A percentile compares a stretch with the other conserved stretches of the same genome.
phyloP scores from a whole-genome alignment of 768 basidiomycete species.

The Russula compacta region DNA sequence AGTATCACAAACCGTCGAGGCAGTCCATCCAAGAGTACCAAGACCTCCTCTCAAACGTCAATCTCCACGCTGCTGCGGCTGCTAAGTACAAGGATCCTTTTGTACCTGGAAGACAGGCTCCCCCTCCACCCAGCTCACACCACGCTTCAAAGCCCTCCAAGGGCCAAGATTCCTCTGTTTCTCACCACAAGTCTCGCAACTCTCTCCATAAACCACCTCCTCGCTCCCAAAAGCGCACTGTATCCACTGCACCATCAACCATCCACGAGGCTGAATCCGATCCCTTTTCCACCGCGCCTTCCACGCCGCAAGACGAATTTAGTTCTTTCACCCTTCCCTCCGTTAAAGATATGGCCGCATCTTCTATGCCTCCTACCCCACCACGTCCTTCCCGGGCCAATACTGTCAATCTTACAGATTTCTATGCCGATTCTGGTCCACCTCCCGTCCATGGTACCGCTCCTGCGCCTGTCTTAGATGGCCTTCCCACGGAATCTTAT shows the following conservation, averaged over 20 bases:
- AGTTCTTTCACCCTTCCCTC: constrained; percentile 22
- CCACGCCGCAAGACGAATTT: constrained; percentile 24
- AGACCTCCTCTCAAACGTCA: constrained; percentile 56
- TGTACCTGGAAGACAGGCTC: constrained; percentile 39
- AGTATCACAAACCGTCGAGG: constrained; percentile 66
- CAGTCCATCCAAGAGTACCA: constrained; percentile 73
- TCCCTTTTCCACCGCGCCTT: constrained; percentile 24
- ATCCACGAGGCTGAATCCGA: constrained; percentile 34
- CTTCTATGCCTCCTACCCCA: constrained; percentile 43
- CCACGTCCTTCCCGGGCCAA: constrained; percentile 79
- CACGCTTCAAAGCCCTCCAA: constrained; percentile 14
- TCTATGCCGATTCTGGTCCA: constrained; percentile 41
- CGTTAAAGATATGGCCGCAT: constrained; percentile 25
- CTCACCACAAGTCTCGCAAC: constrained; percentile 24
- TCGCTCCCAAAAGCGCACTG: constrained; percentile 25
- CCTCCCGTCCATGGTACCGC: constrained; percentile 31
- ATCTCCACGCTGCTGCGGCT: constrained; percentile 46
- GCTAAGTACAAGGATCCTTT: constrained; percentile 33
- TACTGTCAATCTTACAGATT: constrained; percentile 70
- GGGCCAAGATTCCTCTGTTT: constrained; percentile 18
- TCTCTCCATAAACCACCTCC: constrained; percentile 29
- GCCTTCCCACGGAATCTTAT: constrained; percentile 1
- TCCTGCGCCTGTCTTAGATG: constrained; percentile 42
- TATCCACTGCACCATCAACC: constrained; percentile 29
- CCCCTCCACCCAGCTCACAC: constrained; percentile 31